A percentile compares a stretch with the other conserved stretches of the same genome.
phyloP scores from a whole-genome alignment of 2,329 filamentous ascomycete genomes.

The Fusarium lyarnte region DNA sequence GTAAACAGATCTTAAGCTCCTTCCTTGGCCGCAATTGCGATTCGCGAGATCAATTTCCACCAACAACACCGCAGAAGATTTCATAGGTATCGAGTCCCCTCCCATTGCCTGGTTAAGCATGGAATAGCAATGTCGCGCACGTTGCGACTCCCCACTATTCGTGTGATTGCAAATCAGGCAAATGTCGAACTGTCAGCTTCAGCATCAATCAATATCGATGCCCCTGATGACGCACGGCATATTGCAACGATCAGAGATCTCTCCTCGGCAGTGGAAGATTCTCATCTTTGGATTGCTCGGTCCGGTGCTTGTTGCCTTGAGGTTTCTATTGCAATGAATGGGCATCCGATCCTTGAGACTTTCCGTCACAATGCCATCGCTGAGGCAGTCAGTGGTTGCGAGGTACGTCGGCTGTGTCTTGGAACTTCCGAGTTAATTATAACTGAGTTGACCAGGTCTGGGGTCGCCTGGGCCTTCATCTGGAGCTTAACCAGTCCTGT shows the following conservation, averaged over 20 bases:
- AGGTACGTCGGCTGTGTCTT: slow-evolving; percentile 35
- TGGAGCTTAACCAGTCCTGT: slow-evolving; percentile 33
- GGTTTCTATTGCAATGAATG: slow-evolving; percentile 40
- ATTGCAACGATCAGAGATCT: slow-evolving; percentile 40
- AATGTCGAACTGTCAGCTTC: slow-evolving; percentile 40
- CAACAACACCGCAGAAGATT: background rate
- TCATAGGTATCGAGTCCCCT: background rate
- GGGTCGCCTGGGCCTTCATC: slow-evolving; percentile 44
- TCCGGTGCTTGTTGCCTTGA: slow-evolving; percentile 44
- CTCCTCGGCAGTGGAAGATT: slow-evolving; percentile 24
- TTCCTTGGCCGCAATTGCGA: background rate
- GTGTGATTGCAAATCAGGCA: slow-evolving; percentile 31
- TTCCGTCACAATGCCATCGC: slow-evolving; percentile 18
- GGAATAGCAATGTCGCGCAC: slow-evolving; percentile 5
- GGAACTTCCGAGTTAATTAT: background rate
- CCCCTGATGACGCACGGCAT: slow-evolving; percentile 23
- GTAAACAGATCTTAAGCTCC: background rate
- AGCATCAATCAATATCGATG: slow-evolving; percentile 41
- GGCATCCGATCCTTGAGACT: slow-evolving; percentile 19
- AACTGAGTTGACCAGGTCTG: slow-evolving; percentile 42
- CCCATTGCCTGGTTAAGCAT: background rate
- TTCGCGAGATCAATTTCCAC: background rate
- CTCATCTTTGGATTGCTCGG: slow-evolving; percentile 49
- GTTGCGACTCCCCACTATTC: slow-evolving; percentile 42
- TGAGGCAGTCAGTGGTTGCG: slow-evolving; percentile 35